Evolutionary conservation across 495 filamentous ascomycete species (phyloP).

Genomic region (Parathielavia appendiculata): DNA sequence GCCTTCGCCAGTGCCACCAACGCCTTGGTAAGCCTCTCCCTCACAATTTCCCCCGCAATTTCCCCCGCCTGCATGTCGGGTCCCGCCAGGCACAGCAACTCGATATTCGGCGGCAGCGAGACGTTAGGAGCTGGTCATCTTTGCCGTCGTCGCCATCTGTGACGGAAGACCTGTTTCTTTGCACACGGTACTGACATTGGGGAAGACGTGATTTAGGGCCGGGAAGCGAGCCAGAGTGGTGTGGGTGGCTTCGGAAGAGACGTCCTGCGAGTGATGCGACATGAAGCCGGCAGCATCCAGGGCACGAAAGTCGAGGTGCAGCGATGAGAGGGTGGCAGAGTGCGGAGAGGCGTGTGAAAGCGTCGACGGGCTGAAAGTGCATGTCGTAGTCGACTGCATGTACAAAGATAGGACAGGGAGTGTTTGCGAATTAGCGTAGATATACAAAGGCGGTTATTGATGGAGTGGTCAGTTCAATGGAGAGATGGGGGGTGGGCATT

Average conservation of each 20-base stretch:
- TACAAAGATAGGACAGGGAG: too few species aligned
- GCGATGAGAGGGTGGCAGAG: neutral
- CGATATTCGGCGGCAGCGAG: neutral
- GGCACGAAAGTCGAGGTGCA: neutral
- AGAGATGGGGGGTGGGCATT: too few species aligned
- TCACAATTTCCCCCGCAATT: neutral
- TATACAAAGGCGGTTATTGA: too few species aligned
- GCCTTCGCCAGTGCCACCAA: neutral
- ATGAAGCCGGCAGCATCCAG: neutral
- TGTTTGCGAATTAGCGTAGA: too few species aligned
- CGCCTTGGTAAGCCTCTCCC: neutral
- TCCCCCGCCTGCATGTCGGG: neutral
- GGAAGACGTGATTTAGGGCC: neutral
- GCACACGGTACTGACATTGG: neutral
- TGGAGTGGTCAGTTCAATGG: neutral
- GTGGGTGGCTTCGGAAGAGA: neutral
- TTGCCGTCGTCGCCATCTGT: neutral
- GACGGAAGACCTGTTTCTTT: neutral
- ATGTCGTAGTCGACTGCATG: too few species aligned
- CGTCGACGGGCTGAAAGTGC: neutral
- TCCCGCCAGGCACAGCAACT: neutral
- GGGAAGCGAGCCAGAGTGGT: neutral
- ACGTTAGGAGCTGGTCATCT: neutral
- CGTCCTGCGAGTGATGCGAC: too few species aligned
- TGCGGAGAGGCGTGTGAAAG: neutral